Evolutionary conservation across 2,329 filamentous ascomycete species (phyloP).

Genomic region (Monilinia aucupariae): DNA sequence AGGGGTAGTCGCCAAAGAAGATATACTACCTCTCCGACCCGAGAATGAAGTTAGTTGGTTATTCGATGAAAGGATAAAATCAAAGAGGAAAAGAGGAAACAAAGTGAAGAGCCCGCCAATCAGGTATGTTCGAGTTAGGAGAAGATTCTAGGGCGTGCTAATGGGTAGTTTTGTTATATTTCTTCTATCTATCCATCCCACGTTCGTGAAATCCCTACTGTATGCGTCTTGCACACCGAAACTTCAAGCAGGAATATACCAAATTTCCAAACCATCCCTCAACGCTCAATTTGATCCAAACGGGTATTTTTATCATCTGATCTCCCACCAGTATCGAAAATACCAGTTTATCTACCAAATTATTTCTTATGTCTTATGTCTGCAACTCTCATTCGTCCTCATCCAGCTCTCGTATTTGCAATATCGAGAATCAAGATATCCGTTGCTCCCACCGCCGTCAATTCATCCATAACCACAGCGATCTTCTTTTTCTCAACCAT

Average conservation of each 20-base stretch:
- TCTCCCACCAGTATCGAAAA: not conserved
- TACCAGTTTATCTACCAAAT: not conserved
- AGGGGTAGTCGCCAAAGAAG: not conserved
- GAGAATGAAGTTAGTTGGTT: not conserved
- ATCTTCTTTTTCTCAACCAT: constrained; percentile 36
- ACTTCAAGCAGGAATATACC: not conserved
- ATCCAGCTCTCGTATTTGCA: constrained; percentile 33
- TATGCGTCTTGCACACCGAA: not conserved
- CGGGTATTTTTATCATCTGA: not conserved
- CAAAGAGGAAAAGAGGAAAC: not conserved
- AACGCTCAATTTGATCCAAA: constrained; percentile 2
- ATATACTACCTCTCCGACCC: not conserved
- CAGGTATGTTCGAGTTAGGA: not conserved
- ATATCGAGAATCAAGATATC: constrained; percentile 36
- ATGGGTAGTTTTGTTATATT: not conserved
- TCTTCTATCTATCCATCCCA: not conserved
- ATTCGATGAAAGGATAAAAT: not conserved
- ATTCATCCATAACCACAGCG: constrained; percentile 35
- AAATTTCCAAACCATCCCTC: constrained; percentile 5
- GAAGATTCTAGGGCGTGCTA: not conserved
- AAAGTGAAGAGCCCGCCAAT: not conserved
- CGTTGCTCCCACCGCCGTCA: constrained; percentile 33
- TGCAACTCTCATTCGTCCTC: constrained; percentile 5
- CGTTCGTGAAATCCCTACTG: not conserved
- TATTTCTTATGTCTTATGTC: not conserved